These are phyloP conservation scores for Colletotrichum spinosum DNA, from an alignment of 2,329 filamentous ascomycete genomes.

Conservation along the genomic window DNA sequence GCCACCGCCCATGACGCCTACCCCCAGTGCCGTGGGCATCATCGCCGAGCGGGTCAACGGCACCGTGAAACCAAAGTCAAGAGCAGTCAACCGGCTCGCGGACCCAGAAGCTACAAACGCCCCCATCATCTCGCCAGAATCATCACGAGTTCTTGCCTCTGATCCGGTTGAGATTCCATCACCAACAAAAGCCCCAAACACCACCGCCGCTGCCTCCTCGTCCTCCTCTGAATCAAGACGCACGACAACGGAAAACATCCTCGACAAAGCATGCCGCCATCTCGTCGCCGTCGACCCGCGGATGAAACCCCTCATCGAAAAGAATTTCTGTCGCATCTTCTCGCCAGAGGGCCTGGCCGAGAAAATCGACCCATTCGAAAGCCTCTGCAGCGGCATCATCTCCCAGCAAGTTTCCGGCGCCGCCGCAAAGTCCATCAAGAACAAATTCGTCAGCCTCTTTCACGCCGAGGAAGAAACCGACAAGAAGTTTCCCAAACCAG, in stretches of 20 bases:
- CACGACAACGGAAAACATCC: conserved; percentile 77
- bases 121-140: conserved; percentile 76
- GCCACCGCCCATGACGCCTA: conserved; percentile 59
- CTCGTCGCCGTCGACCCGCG: conserved; percentile 79
- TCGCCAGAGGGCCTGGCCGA: conserved; percentile 85
- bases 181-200: conserved; percentile 54
- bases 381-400: conserved; percentile 87
- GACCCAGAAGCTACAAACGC: conserved; percentile 76
- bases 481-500: conserved; percentile 77
- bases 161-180: conserved; percentile 59
- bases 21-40: conserved; percentile 56
- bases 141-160: conserved; percentile 70
- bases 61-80: conserved; percentile 50
- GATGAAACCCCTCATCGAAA: conserved; percentile 77
- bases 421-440: conserved; percentile 89
- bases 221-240: conserved; percentile 43
- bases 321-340: conserved; percentile 83
- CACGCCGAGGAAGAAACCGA: conserved; percentile 42
- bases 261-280: conserved; percentile 81
- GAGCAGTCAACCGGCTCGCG: conserved; percentile 66
- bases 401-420: conserved; percentile 96
- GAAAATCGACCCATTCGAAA: conserved; percentile 87
- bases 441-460: conserved; percentile 85
- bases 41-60: conserved; percentile 48
- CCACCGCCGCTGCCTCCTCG: conserved; percentile 6